phyloP scores from a whole-genome alignment of 176 grass and related monocot genomes.

The Dactylis glomerata region DNA sequence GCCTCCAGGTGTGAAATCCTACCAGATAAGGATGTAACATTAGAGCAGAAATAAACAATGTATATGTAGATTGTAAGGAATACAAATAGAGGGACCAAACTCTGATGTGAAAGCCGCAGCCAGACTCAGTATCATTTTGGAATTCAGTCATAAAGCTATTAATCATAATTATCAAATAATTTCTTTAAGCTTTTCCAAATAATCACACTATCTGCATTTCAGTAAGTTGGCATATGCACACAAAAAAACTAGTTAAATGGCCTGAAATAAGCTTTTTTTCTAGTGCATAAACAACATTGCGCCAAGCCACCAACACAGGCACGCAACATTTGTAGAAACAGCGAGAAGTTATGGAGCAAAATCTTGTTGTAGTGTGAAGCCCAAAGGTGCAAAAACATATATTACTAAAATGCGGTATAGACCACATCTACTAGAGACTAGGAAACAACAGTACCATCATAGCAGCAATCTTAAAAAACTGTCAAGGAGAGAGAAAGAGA shows the following conservation, averaged over 20 bases:
- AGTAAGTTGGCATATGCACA: not conserved
- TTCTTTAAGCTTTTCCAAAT: not conserved
- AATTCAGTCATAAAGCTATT: not conserved
- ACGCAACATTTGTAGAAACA: not conserved
- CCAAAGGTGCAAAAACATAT: not conserved
- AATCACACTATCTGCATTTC: not conserved
- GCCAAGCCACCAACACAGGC: not conserved
- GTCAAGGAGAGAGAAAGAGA: not conserved
- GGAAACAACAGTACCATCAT: not conserved
- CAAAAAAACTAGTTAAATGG: slow-evolving; percentile 9
- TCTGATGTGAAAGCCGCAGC: not conserved
- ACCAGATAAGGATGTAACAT: slow-evolving; percentile 35
- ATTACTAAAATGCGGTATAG: not conserved
- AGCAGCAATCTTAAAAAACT: not conserved
- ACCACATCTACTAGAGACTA: not conserved
- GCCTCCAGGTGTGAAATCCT: slow-evolving; percentile 72
- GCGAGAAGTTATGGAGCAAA: not conserved
- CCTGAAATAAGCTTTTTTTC: not conserved
- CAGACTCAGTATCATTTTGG: not conserved
- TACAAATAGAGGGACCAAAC: not conserved
- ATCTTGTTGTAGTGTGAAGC: not conserved
- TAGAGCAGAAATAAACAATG: slow-evolving; percentile 6
- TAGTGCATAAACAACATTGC: not conserved
- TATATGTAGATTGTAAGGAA: slow-evolving; percentile 4
- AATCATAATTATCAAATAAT: not conserved